Percentiles rank a stretch among this genome's conserved stretches.
phyloP scores from a whole-genome alignment of 495 filamentous ascomycete genomes.

The Penicillium ucsense region DNA sequence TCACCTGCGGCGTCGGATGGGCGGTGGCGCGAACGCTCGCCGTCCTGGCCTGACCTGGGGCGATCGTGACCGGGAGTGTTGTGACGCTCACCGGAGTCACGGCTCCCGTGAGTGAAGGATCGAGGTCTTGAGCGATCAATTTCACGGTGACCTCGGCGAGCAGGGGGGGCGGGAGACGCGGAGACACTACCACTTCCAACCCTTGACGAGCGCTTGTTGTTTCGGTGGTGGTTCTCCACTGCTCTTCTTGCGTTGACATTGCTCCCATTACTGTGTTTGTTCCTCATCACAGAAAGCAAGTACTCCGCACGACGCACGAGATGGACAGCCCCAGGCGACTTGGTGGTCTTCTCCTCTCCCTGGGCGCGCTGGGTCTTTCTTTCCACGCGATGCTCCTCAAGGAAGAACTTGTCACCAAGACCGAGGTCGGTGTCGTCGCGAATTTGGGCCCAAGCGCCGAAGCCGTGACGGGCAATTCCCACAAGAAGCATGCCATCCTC shows the following conservation, averaged over 20 bases:
- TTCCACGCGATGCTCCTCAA: constrained; percentile 96
- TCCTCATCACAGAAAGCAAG: constrained; percentile 79
- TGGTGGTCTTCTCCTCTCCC: constrained; percentile 62
- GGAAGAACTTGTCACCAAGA: constrained; percentile 85
- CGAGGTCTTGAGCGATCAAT: constrained; percentile 42
- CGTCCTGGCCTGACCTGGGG: constrained; percentile 23
- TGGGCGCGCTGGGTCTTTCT: constrained; percentile 86
- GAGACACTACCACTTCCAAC: constrained; percentile 37
- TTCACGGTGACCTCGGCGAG: constrained; percentile 40
- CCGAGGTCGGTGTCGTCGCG: constrained; percentile 82
- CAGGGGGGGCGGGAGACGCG: constrained; percentile 44
- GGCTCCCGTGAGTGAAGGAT: constrained; percentile 35
- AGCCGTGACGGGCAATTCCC: constrained; percentile 85
- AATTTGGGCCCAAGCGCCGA: constrained; percentile 88
- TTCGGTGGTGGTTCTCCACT: constrained; percentile 83
- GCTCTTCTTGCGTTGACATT: constrained; percentile 61
- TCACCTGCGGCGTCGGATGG: constrained; percentile 31
- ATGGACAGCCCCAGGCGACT: constrained; percentile 92
- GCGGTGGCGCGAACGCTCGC: constrained; percentile 26
- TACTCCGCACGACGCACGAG: constrained; percentile 93
- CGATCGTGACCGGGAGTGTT: constrained; percentile 35
- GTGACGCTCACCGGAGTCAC: constrained; percentile 39
- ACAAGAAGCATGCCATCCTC: constrained; percentile 97
- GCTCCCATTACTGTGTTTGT: constrained; percentile 58
- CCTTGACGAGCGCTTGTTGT: constrained; percentile 57